A percentile compares a stretch with the other conserved stretches of the same genome.
Conservation (phyloP, 176 grass and related monocot species). For the Carex littledalei region DNA sequence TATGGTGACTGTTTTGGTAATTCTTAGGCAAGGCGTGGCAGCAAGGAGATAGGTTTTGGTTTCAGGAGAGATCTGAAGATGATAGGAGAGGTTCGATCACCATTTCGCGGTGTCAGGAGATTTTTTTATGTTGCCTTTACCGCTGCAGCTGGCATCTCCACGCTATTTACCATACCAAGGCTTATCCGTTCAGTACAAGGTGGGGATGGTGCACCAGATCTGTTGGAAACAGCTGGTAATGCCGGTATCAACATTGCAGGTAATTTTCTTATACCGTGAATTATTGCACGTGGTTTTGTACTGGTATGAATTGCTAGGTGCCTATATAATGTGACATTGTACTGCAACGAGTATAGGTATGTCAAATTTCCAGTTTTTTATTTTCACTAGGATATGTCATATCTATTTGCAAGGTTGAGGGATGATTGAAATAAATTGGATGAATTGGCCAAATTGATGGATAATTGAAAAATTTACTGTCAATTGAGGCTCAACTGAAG, state of each 20-base stretch:
- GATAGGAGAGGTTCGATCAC: slow-evolving; percentile 96
- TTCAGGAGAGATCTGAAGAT: slow-evolving; percentile 92
- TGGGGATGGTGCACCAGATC: slow-evolving; percentile 78
- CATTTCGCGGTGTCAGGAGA: slow-evolving; percentile 89
- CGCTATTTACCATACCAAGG: slow-evolving; percentile 85
- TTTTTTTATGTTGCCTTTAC: slow-evolving; percentile 95
- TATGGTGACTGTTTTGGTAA: background rate
- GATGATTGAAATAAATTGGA: background rate
- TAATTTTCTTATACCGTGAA: slow-evolving; percentile 35
- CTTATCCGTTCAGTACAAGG: slow-evolving; percentile 77
- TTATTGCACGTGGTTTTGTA: background rate
- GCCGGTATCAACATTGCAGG: slow-evolving; percentile 86
- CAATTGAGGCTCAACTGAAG: background rate
- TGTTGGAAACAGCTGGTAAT: slow-evolving; percentile 74
- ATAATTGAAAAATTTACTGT: background rate
- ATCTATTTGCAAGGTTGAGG: background rate
- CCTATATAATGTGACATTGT: background rate
- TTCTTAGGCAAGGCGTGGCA: slow-evolving; percentile 72
- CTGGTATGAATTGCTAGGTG: background rate
- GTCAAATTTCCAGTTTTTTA: background rate
- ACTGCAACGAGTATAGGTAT: background rate
- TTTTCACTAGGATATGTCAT: background rate
- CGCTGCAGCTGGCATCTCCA: slow-evolving; percentile 84
- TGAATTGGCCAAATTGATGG: background rate
- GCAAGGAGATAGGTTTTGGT: slow-evolving; percentile 82